Evolutionary conservation across 108 stramenopile species (phyloP), one percentile per base, ranked within the genome.

Genomic region (Cyclotella atomus): DNA sequence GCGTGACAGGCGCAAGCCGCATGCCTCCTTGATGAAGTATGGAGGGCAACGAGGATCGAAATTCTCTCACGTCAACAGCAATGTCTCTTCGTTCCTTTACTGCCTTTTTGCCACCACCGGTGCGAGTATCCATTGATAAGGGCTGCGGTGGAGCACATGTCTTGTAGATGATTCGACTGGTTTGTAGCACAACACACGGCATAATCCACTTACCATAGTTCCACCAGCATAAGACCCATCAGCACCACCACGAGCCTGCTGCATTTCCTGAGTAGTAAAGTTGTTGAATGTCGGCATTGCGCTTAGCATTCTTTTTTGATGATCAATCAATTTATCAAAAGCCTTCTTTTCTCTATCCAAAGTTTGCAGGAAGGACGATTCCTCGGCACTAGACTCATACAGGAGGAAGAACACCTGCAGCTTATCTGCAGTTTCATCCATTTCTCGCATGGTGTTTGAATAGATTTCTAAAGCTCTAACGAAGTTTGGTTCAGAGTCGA

Each of bases 11-110:
- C 17, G 91, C 91, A 30, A 99, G 57, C 25, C 87, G 68, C 86
- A 97, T 89, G 17, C 96, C 97, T 16, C 88, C 92, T 79, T 95
- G 86, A 81, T 99, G 96, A 46, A 99, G 83, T 55, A 98, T 90
- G n/a, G 92, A 96, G 0, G 99, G 99, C 38, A 99, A 73, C 3
- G 92, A 79, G 25, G 96, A 89, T n/a, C 99, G 84, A 67, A 99
- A 99, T 77, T 99, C 99, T 33, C 99, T 87, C 28, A 98, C 93
- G 79, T 99, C 99, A 5, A 98, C 98, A 27, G 89, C 89, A 80
- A 95, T 89, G 64, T 95, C 90, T 34, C 94, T 84, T 56, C 71
- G 59, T 56, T 90, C 88, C 21, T 82, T 41, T 41, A 46, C 20
- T 20, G 74, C 81, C 44, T 77, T 62, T 57, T 88, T 88, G 29